A percentile compares a stretch with the other conserved stretches of the same genome.
Conservation (phyloP, 495 filamentous ascomycete species). For the Amorphotheca resinae region DNA sequence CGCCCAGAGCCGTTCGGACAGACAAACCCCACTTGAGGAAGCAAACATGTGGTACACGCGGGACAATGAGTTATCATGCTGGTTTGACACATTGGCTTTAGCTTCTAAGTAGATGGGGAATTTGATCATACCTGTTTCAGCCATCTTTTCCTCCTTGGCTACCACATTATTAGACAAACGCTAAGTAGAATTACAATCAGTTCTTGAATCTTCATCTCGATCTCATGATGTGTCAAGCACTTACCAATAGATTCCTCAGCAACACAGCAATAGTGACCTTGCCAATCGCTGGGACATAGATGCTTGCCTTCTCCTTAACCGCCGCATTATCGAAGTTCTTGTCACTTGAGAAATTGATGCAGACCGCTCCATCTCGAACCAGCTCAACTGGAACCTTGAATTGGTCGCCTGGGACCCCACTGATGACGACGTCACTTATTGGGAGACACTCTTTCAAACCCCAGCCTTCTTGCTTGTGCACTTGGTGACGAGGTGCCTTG, state of each 20-base stretch:
- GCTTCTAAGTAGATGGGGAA: too few relatives aligned
- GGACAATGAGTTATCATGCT: too few relatives aligned
- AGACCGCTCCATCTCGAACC: constrained; percentile 79
- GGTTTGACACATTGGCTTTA: too few relatives aligned
- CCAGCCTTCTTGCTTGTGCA: constrained; percentile 58
- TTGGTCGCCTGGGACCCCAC: constrained; percentile 72
- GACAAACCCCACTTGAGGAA: too few relatives aligned
- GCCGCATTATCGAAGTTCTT: constrained; percentile 78
- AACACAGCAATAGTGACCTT: constrained; percentile 95
- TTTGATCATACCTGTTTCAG: too few relatives aligned
- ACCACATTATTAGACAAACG: too few relatives aligned
- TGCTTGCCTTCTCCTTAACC: constrained; percentile 87
- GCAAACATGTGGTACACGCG: too few relatives aligned
- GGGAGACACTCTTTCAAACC: constrained; percentile 67
- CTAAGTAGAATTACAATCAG: too few relatives aligned
- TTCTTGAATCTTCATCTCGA: too few relatives aligned
- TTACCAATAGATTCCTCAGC: constrained; percentile 62
- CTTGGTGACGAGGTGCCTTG: constrained; percentile 68
- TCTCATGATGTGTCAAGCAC: too few relatives aligned
- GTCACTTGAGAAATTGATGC: constrained; percentile 94
- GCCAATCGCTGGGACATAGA: constrained; percentile 92
- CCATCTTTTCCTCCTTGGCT: too few relatives aligned
- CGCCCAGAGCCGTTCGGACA: too few relatives aligned
- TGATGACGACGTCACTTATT: constrained; percentile 84
- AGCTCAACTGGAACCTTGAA: constrained; percentile 81